Percentiles rank a stretch among this genome's conserved stretches.
These are phyloP conservation scores for Leccinum subgranulosum DNA, from an alignment of 768 basidiomycete species.

Conservation along the genomic window DNA sequence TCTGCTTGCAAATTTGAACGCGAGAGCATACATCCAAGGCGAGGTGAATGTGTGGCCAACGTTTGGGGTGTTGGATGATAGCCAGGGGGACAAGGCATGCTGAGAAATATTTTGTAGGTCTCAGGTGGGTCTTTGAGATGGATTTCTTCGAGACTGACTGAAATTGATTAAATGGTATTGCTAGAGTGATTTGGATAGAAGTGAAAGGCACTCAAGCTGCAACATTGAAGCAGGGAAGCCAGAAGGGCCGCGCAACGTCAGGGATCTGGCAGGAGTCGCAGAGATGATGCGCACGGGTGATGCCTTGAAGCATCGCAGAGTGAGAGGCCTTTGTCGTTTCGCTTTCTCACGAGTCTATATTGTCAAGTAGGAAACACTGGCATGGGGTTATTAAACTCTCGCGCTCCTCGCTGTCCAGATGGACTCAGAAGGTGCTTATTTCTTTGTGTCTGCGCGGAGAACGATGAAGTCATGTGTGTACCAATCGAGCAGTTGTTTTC, in stretches of 20 bases:
- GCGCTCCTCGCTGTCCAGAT: background rate
- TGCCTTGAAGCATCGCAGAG: background rate
- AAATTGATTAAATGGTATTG: background rate
- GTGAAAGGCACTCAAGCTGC: background rate
- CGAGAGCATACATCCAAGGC: background rate
- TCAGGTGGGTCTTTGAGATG: too few species aligned
- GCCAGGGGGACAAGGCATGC: too few species aligned
- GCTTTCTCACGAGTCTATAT: background rate
- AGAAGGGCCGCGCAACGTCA: background rate
- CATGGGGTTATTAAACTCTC: too few species aligned
- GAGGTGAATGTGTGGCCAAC: too few species aligned
- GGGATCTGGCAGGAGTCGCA: too few species aligned
- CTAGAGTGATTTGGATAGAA: background rate
- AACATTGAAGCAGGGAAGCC: background rate
- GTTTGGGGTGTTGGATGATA: too few species aligned
- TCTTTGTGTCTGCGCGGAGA: background rate
- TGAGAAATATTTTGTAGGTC: too few species aligned
- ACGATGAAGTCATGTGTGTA: background rate
- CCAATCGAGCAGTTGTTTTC: background rate
- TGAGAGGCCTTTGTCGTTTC: background rate
- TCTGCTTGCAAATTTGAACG: background rate
- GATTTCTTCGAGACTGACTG: too few species aligned
- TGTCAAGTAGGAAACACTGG: background rate
- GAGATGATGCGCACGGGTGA: too few species aligned
- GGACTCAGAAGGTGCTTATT: background rate